These are phyloP conservation scores for Limnomonas spitsbergensis DNA, from an alignment of 139 green algal species.

Conservation along the genomic window DNA sequence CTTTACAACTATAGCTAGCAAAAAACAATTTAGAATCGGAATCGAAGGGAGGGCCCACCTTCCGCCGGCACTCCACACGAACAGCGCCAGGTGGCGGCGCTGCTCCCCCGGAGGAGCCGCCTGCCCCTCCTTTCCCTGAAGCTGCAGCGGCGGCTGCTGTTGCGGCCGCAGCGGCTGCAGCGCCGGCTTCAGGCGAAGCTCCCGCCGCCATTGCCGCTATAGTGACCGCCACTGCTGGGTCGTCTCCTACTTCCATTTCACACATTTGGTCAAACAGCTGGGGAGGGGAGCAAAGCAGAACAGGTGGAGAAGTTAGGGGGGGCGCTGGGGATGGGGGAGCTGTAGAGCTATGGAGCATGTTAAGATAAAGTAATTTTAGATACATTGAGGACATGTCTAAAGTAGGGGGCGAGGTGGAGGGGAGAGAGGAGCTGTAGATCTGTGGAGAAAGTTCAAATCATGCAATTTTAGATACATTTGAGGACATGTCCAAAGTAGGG, in stretches of 20 bases:
- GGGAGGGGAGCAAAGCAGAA: background rate
- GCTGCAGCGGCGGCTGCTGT: background rate
- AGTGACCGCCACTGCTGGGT: background rate
- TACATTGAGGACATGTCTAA: no score
- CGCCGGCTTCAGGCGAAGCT: background rate
- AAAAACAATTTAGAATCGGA: no score
- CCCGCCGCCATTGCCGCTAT: background rate
- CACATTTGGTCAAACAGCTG: slow-evolving; percentile 10
- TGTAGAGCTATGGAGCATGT: background rate
- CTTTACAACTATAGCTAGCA: no score
- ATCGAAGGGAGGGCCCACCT: no score
- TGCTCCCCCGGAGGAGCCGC: background rate
- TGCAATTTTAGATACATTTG: no score
- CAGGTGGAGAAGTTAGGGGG: background rate
- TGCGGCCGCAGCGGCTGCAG: background rate
- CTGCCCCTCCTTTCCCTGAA: background rate
- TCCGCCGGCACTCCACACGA: slow-evolving; percentile 5
- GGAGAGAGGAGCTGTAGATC: background rate
- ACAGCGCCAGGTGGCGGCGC: background rate
- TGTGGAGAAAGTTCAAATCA: no score
- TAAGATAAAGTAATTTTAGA: no score
- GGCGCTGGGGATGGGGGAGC: background rate
- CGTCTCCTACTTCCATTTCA: background rate
- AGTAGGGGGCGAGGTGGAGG: background rate
- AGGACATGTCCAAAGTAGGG: background rate